Evolutionary conservation across 345 rosid genomes (phyloP), one percentile per base, ranked within the genome.

Genomic region (Heritiera littoralis): DNA sequence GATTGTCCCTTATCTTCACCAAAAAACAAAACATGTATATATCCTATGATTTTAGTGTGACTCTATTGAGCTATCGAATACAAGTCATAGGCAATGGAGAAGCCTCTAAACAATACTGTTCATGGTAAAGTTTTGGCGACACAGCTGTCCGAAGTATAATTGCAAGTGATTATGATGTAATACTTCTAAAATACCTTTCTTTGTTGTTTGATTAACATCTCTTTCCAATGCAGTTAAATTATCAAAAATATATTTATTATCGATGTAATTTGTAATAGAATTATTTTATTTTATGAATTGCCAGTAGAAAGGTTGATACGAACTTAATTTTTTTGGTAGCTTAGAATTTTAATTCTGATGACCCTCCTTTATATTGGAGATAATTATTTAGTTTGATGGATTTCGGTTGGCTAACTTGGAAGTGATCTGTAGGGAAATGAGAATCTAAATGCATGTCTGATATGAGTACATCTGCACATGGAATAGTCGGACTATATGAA

Each of bases 21-120:
- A 7, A 17, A 17, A 66, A 41, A 38, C 30, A 18, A 66, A 38
- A 66, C 13, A n/a, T 40, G 41, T 8, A 38, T 18, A 7, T 66
- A 38, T 41, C 72, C 51, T 41, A 66, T 66, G 72, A n/a, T 66
- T 66, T 43, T 66, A n/a, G 32, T 64, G n/a, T 32, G 12, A 66
- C 2, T 41, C 2, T 41, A 7, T 18, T 41, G 28, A 28, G 51
- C 28, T 13, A 32, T 32, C 5, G 18, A 1, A 30, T 64, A 32
- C 17, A 13, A 32, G 67, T 32, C 9, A 32, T 23, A 9, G 65
- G 65, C 38, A 23, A 9, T 2, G 58, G 64, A 14, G 65, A 60
- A 60, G 65, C 23, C 5, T 59, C 23, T 32, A 59, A 17, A 9
- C 23, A 54, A 13, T 52, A 12, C 9, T 59, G 64, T 59, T 35